Evolutionary conservation across 768 basidiomycete species (phyloP), one percentile per base, ranked within the genome.

Genomic region (Tulasnella sp.): DNA sequence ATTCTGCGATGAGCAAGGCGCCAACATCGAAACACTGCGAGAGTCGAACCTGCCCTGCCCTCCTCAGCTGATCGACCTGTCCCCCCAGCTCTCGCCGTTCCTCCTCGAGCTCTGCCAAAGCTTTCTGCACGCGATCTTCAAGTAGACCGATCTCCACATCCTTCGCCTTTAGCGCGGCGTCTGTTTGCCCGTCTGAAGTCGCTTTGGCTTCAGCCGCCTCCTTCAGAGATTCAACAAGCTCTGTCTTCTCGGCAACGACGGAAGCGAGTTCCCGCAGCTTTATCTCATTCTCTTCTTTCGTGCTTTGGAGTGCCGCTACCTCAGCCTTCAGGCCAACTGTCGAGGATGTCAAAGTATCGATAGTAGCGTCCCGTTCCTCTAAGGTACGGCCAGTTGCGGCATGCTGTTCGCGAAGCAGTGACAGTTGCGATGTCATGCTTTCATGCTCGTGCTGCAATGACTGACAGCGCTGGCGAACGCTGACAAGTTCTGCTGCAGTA

Each of bases 61-160:
- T 76, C 30, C 90, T 78, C 43, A 98, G 77, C 66, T 92, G 87
- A 57, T 94, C 86, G 1, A 96, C 81, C 65, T 92, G 85, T 0
- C 67, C 69, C 11, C 77, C 76, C 34, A 94, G 73, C 65, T 92
- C 89, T 46, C 69, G 73, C 45, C 81, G 77, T 64, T 90, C 88
- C 9, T 77, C 68, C 29, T 76, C 77, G 2, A 77, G 69, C 42
- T 81, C 80, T 7, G 61, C 61, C 49, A 65, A 62, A 15, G 74
- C 71, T 62, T 72, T 74, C 65, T 73, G 73, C 8, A 79, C 70
- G 17, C 76, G 73, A 21, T 68, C 69, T 56, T 80, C 76, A 58
- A 90, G 72, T 19, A 76, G 66, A 49, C 71, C 68, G 30, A 92
- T 78, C 63, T 87, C 84, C 4, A 74, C 73, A 49, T 81, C 77